A percentile compares a stretch with the other conserved stretches of the same genome.
These are phyloP conservation scores for Tylopilus subfusipes DNA, from an alignment of 768 basidiomycete genomes.

Conservation along the genomic window DNA sequence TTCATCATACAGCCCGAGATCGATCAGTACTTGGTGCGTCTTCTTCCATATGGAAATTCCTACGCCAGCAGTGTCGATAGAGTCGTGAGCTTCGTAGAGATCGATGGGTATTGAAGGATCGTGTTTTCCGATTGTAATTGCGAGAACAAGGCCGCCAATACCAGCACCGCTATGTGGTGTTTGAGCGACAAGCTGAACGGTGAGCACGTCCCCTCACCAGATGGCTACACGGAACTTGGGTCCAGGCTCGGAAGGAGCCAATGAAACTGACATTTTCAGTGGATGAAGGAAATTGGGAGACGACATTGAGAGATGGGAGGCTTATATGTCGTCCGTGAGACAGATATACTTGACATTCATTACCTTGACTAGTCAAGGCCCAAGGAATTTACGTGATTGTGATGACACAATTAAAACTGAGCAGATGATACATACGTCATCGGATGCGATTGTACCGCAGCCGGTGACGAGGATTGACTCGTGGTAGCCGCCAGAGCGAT, in stretches of 20 bases:
- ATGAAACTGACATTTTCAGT: background rate
- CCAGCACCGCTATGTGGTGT: conserved; percentile 33
- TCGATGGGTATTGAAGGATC: conserved; percentile 35
- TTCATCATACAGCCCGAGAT: conserved; percentile 41
- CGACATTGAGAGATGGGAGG: background rate
- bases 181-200: background rate
- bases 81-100: conserved; percentile 45
- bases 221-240: conserved; percentile 20
- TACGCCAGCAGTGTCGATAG: conserved; percentile 38
- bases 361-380: background rate
- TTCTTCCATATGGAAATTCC: conserved; percentile 46
- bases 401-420: background rate
- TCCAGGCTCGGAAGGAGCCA: background rate
- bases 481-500: too few relatives aligned
- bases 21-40: conserved; percentile 42
- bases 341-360: background rate
- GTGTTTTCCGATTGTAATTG: conserved; percentile 34
- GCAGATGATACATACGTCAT: background rate
- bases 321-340: background rate
- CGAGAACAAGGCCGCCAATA: conserved; percentile 45
- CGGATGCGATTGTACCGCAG: background rate
- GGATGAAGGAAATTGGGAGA: background rate
- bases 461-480: background rate
- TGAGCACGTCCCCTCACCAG: conserved; percentile 10
- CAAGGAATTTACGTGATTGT: background rate